Evolutionary conservation across 805 yeast genomes (phyloP).

Genomic region (Kodamaea nitidulidarum): DNA sequence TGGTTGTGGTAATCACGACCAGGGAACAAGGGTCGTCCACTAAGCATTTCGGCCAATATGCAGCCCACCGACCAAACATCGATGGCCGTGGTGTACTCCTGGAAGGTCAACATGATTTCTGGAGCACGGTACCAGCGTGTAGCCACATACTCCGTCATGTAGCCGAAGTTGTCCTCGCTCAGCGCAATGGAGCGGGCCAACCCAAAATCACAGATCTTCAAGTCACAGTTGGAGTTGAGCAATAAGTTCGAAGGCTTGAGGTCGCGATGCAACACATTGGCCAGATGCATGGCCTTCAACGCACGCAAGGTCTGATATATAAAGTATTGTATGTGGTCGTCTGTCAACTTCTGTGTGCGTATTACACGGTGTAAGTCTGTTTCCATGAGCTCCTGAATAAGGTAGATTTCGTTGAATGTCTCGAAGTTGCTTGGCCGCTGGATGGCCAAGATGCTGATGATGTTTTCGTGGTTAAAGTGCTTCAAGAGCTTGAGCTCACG

Average conservation of each 20-base stretch:
- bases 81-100: slow-evolving; percentile 89
- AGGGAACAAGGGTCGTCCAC: slow-evolving; percentile 86
- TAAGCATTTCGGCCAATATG: slow-evolving; percentile 83
- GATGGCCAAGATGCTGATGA: slow-evolving; percentile 82
- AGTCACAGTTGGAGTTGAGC: slow-evolving; percentile 87
- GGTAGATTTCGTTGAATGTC: slow-evolving; percentile 78
- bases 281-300: slow-evolving; percentile 83
- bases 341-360: slow-evolving; percentile 74
- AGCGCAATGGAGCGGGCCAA: slow-evolving; percentile 68
- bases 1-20: slow-evolving; percentile 94
- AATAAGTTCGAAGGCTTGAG: slow-evolving; percentile 85
- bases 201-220: slow-evolving; percentile 93
- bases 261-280: slow-evolving; percentile 92
- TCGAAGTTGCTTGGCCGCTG: slow-evolving; percentile 79
- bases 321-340: slow-evolving; percentile 92
- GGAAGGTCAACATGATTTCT: slow-evolving; percentile 92
- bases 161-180: slow-evolving; percentile 63
- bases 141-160: slow-evolving; percentile 96
- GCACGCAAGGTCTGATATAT: slow-evolving; percentile 89
- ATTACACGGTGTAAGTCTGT: slow-evolving; percentile 82
- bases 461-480: slow-evolving; percentile 91
- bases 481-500: slow-evolving; percentile 84
- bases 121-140: slow-evolving; percentile 98
- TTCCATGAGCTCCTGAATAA: slow-evolving; percentile 85
- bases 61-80: slow-evolving; percentile 98